These are phyloP conservation scores for Grifola frondosa DNA, from an alignment of 1,284 basidiomycete species.

Conservation along the genomic window DNA sequence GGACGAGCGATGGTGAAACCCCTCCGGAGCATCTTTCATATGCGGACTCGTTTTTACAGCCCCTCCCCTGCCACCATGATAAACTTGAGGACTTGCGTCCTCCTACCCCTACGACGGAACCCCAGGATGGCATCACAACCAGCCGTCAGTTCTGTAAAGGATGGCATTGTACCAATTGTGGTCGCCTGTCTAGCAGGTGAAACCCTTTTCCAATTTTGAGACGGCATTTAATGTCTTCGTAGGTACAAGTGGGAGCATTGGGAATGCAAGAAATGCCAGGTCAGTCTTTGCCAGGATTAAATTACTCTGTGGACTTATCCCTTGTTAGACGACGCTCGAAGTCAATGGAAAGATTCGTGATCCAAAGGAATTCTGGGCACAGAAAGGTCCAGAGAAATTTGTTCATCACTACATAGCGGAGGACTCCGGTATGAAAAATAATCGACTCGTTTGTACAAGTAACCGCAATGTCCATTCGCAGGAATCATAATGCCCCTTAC, in stretches of 20 bases:
- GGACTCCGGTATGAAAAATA: slow-evolving; percentile 27
- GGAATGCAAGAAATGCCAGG: slow-evolving; percentile 60
- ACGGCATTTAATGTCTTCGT: slow-evolving; percentile 2
- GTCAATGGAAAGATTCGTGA: slow-evolving; percentile 32
- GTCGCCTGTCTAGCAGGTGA: slow-evolving; percentile 70
- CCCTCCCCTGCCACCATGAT: slow-evolving; percentile 24
- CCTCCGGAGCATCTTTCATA: slow-evolving; percentile 44
- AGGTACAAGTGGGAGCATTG: slow-evolving; percentile 74
- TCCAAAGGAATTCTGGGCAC: slow-evolving; percentile 44
- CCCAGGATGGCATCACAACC: slow-evolving; percentile 42
- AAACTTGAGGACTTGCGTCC: slow-evolving; percentile 33
- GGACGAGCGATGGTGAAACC: slow-evolving; percentile 21
- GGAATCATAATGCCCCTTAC: slow-evolving; percentile 13
- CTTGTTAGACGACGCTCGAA: slow-evolving; percentile 22
- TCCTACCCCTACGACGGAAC: slow-evolving; percentile 30
- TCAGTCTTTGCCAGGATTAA: slow-evolving; percentile 24
- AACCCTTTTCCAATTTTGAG: slow-evolving; percentile 13
- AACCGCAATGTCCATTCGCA: slow-evolving; percentile 2
- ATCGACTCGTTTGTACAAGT: no score
- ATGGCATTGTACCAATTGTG: slow-evolving; percentile 66
- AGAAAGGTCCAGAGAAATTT: slow-evolving; percentile 16
- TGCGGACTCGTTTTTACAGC: slow-evolving; percentile 44
- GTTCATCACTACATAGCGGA: slow-evolving; percentile 15
- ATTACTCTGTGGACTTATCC: not conserved
- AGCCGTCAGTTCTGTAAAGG: slow-evolving; percentile 60